Percentiles rank a stretch among this genome's conserved stretches.
Conservation (phyloP, 2,329 filamentous ascomycete species). For the Neonectria sp. region DNA sequence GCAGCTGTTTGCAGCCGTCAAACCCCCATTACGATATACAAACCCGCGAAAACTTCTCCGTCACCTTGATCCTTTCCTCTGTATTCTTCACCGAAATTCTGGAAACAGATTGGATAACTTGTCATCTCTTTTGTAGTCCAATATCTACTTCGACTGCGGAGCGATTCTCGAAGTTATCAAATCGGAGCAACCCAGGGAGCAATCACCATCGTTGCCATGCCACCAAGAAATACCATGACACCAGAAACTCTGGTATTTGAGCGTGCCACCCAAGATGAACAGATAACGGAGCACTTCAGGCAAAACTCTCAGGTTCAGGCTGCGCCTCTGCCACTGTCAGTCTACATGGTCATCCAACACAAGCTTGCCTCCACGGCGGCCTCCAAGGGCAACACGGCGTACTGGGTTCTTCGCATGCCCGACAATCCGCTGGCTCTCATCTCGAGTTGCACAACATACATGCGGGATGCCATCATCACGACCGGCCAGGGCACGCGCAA, state of each 20-base stretch:
- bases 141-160: not conserved
- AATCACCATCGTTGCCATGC: not conserved
- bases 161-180: not conserved
- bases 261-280: slow-evolving; percentile 21
- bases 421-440: slow-evolving; percentile 49
- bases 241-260: slow-evolving; percentile 32
- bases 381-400: slow-evolving; percentile 27
- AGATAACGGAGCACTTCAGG: slow-evolving; percentile 37
- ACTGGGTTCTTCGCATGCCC: slow-evolving; percentile 51
- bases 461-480: slow-evolving; percentile 40
- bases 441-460: slow-evolving; percentile 53
- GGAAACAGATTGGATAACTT: not conserved
- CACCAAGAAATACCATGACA: not conserved
- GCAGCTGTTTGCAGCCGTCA: not conserved
- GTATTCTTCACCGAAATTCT: not conserved
- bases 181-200: not conserved
- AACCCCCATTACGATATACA: not conserved
- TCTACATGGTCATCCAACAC: slow-evolving; percentile 36
- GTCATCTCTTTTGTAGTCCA: not conserved
- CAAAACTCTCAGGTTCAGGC: slow-evolving; percentile 38
- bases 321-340: slow-evolving; percentile 29
- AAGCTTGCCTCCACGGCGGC: slow-evolving; percentile 23
- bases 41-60: not conserved
- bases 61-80: not conserved
- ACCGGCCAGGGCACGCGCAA: slow-evolving; percentile 40